Evolutionary conservation across 176 grass and related monocot species (phyloP).

Genomic region (Oryza brachyantha): DNA sequence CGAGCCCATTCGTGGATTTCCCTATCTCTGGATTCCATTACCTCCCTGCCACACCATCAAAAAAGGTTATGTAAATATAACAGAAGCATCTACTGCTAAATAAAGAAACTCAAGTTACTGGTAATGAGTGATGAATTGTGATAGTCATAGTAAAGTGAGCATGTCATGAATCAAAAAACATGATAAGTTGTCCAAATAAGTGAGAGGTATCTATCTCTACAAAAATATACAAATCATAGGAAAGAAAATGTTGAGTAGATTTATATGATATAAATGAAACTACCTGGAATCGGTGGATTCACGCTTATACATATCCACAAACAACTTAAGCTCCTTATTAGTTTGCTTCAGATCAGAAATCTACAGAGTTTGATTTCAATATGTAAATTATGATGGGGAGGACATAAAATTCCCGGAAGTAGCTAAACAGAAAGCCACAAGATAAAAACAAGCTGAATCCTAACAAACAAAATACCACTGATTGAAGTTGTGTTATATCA

Average conservation of each 20-base stretch:
- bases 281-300: constrained; percentile 58
- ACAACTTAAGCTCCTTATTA: constrained; percentile 50
- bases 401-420: neutral
- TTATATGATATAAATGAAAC: constrained; percentile 3
- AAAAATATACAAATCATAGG: neutral
- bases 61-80: neutral
- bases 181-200: neutral
- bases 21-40: constrained; percentile 64
- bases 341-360: constrained; percentile 35
- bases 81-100: neutral
- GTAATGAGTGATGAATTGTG: neutral
- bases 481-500: constrained; percentile 59
- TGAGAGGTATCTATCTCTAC: neutral
- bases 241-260: neutral
- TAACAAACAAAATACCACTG: constrained; percentile 27
- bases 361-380: constrained; percentile 33
- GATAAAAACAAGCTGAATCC: neutral
- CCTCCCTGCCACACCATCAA: constrained; percentile 53
- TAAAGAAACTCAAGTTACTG: neutral
- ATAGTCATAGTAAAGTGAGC: neutral
- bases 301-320: constrained; percentile 54
- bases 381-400: constrained; percentile 13
- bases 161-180: neutral
- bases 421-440: neutral
- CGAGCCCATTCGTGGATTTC: constrained; percentile 77